A percentile compares a stretch with the other conserved stretches of the same genome.
phyloP scores from a whole-genome alignment of 257 asterid species.

The Catharanthus roseus region DNA sequence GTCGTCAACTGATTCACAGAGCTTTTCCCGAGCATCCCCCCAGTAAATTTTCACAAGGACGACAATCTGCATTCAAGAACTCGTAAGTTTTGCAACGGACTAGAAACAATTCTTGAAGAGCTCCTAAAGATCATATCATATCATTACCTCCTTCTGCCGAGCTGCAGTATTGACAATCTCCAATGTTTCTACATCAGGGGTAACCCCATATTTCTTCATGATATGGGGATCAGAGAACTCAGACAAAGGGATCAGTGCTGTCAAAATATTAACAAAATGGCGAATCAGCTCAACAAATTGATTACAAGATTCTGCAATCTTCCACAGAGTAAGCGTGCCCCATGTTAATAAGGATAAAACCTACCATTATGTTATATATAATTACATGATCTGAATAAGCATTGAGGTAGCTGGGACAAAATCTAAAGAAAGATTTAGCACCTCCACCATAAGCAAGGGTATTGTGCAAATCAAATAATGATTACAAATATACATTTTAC shows the following conservation, averaged over 20 bases:
- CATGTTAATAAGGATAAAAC: neutral
- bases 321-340: neutral
- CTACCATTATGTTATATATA: neutral
- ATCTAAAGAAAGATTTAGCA: neutral
- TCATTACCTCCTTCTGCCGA: slow-evolving; percentile 56
- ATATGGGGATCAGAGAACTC: slow-evolving; percentile 42
- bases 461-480: neutral
- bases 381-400: neutral
- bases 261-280: slow-evolving; percentile 9
- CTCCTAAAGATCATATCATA: neutral
- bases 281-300: neutral
- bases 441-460: neutral
- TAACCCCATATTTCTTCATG: slow-evolving; percentile 69
- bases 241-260: slow-evolving; percentile 73
- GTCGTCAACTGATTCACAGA: slow-evolving; percentile 57
- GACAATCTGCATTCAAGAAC: slow-evolving; percentile 35
- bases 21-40: slow-evolving; percentile 92
- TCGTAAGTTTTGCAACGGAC: slow-evolving; percentile 3
- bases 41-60: slow-evolving; percentile 71
- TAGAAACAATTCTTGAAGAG: neutral
- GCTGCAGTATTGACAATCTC: slow-evolving; percentile 56
- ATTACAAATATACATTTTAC: neutral
- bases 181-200: slow-evolving; percentile 60
- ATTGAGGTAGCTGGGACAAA: neutral
- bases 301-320: neutral